Evolutionary conservation across 2,329 filamentous ascomycete genomes (phyloP).

Genomic region (Cercospora sp.): DNA sequence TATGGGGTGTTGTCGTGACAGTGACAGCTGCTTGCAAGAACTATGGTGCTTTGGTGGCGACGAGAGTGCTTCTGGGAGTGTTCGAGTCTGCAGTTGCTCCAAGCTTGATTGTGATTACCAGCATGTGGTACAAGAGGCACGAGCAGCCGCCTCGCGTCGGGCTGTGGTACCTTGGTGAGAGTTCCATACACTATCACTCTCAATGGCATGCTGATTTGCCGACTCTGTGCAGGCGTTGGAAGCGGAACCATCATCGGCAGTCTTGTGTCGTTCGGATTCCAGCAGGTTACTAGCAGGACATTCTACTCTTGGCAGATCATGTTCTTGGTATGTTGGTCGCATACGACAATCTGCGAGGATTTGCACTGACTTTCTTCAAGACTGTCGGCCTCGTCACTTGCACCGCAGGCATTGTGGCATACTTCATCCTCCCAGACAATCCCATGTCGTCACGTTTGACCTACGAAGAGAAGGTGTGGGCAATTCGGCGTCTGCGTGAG

Average conservation of each 20-base stretch:
- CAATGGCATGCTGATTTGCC: background rate
- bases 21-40: slow-evolving; percentile 53
- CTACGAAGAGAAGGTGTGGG: slow-evolving; percentile 35
- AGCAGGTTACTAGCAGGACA: slow-evolving; percentile 42
- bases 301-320: slow-evolving; percentile 56
- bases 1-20: slow-evolving; percentile 53
- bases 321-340: slow-evolving; percentile 41
- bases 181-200: too few species aligned
- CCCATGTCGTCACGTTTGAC: slow-evolving; percentile 35
- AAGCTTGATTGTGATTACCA: slow-evolving; percentile 56
- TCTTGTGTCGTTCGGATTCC: slow-evolving; percentile 58
- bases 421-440: slow-evolving; percentile 36
- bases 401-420: slow-evolving; percentile 38
- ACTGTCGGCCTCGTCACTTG: slow-evolving; percentile 47
- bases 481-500: slow-evolving; percentile 45
- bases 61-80: slow-evolving; percentile 54
- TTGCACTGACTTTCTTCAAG: background rate
- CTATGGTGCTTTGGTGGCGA: slow-evolving; percentile 52
- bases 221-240: slow-evolving; percentile 37
- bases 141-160: slow-evolving; percentile 65
- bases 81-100: slow-evolving; percentile 58
- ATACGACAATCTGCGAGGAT: background rate
- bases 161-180: slow-evolving; percentile 65
- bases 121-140: slow-evolving; percentile 44
- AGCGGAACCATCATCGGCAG: slow-evolving; percentile 59